Base-by-base conservation (phyloP, 257 asterid genomes). In the Knoxia roxburghii region DNA sequence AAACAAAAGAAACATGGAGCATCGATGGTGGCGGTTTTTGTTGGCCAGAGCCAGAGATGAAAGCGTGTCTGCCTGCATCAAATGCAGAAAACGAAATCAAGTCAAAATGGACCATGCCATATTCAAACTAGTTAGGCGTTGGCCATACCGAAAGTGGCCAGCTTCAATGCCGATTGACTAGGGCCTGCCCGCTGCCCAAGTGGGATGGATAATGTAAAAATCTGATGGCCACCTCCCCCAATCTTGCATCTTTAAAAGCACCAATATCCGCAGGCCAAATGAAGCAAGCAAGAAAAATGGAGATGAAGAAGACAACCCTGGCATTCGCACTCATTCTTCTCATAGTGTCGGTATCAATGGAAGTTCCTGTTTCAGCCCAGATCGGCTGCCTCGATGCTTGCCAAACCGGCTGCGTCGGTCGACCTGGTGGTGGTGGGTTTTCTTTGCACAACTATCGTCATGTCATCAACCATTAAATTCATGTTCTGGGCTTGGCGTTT, bases 311-410 rank as follows among this genome's bases (percentile, higher is more conserved):
- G 65, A 61, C 32, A 35, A 59, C 75, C 68, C 43, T 78, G 14
- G 73, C 49, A 12, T 15, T 77, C 62, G 66, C 67, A 48, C 13
- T 82, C 53, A 32, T 81, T 56, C 52, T 86, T 35, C 6, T 81
- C 48, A 27, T 81, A 40, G 11, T 79, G 15, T 70, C 84, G 5
- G 79, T 82, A 13, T 74, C 84, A 35, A 41, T 78, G 53, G 73
- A 64, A 40, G 62, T 68, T 56, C 75, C 77, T n/a, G 55, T 60
- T 57, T 60, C 86, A 65, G 80, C 75, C 39, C 83, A 76, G 23
- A 1, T 50, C 67, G 72, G 69, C 76, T 86, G 92, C 69, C 18
- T 41, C 62, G 92, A 86, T 69, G 46, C 59, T 73, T 86, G 92
- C 56, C 8, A 69, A 6, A 81, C 83, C 6, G 87, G 14, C 72